Base-by-base conservation (phyloP, 2,329 filamentous ascomycete genomes). In the Sporothrix protearum region DNA sequence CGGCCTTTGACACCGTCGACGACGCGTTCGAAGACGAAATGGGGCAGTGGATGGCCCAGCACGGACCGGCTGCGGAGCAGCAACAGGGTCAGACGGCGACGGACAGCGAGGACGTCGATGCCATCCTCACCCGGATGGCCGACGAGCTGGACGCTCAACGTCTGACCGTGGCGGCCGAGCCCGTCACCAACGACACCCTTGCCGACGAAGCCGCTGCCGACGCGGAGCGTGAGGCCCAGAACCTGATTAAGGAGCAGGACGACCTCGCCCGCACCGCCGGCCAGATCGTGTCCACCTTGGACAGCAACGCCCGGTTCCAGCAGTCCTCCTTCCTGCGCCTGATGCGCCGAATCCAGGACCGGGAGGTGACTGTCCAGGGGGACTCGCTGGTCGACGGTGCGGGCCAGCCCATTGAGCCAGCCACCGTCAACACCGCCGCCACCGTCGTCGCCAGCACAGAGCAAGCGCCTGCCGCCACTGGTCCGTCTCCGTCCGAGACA, bases 281-380 rank as follows among this genome's bases (percentile, higher is more conserved):
- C 19, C 84, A 90, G 72, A 83, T 96, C 3, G 83, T 96, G 5
- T 85, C 90, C 70, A 89, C 88, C 49, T 87, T 96, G 14, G 84
- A 87, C 25, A 83, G 89, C 72, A 90, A 86, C 71, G 82, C 88
- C 63, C 95, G 95, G 77, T 96, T 96, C 79, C 88, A 89, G 76
- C 88, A 94, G 77, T 94, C 92, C 75, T 87, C 87, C 72, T 96
- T 96, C 77, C 81, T 95, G 0, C 84, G 86, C 3, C 82, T 96
- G 61, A 96, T 96, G 92, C 87, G 91, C 36, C 86, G 88, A 72
- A 87, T 96, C 70, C 86, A 91, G 68, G 89, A 92, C 77, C 84
- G 86, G 71, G 89, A 96, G 81, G 88, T 94, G 16, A 86, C 86
- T 66, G 88, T 96, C 49, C 85, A 92, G 75, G 91, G 90, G 53